A percentile compares a stretch with the other conserved stretches of the same genome.
Evolutionary conservation across 352 stramenopile genomes (phyloP).

Genomic region (Phytophthora pluvialis): DNA sequence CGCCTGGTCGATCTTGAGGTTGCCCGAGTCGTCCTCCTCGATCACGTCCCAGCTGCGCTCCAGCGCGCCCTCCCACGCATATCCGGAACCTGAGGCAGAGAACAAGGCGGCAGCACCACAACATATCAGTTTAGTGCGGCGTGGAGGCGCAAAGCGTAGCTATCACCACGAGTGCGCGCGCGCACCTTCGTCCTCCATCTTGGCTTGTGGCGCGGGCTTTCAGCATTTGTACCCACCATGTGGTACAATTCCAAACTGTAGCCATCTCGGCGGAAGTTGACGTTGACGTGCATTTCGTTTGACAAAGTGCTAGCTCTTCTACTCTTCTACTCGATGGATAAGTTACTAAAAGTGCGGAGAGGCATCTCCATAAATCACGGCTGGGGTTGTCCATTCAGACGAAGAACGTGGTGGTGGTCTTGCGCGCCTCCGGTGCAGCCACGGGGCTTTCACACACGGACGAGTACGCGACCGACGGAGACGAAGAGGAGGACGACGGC

Average conservation of each 20-base stretch:
- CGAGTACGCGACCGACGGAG: constrained; percentile 66
- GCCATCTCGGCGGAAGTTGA: constrained; percentile 1
- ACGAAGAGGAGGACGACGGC: constrained; percentile 49
- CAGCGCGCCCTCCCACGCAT: constrained; percentile 85
- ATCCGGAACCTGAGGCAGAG: constrained; percentile 46
- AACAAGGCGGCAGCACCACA: background rate
- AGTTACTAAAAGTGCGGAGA: constrained; percentile 20
- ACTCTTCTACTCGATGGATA: constrained; percentile 21
- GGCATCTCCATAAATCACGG: constrained; percentile 17
- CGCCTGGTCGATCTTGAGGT: constrained; percentile 78
- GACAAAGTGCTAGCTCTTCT: background rate
- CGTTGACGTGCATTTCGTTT: background rate
- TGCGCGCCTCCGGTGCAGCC: constrained; percentile 33
- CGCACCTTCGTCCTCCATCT: constrained; percentile 42
- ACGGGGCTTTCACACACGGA: constrained; percentile 67
- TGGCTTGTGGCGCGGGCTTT: background rate
- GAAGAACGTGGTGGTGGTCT: constrained; percentile 65
- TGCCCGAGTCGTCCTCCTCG: constrained; percentile 82
- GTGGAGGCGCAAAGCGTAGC: background rate
- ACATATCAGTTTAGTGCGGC: constrained; percentile 7
- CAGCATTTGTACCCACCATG: background rate
- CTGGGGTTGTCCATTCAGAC: constrained; percentile 37
- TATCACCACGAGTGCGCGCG: background rate
- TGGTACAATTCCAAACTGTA: constrained; percentile 12
- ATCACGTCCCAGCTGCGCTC: constrained; percentile 89